These are phyloP conservation scores for Lepidium campestre DNA, from an alignment of 441 rosid genomes.

Conservation along the genomic window DNA sequence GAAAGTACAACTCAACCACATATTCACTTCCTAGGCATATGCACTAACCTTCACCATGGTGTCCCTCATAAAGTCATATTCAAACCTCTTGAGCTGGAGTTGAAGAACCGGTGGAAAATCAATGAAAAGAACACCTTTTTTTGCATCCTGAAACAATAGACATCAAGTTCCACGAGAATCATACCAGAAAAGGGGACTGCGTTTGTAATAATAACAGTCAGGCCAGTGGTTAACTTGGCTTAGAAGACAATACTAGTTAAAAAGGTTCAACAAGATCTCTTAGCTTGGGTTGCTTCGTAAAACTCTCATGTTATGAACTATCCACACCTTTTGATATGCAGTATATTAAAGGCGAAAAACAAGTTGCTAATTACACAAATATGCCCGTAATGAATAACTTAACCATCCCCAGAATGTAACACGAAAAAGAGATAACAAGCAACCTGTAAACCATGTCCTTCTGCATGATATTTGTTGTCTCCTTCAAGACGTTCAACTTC, in stretches of 20 bases:
- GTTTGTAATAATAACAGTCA: background rate
- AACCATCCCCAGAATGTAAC: constrained; percentile 13
- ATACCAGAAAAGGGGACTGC: constrained; percentile 1
- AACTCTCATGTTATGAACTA: background rate
- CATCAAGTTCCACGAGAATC: constrained; percentile 1
- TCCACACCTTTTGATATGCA: background rate
- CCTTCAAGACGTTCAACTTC: constrained; percentile 63
- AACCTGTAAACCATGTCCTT: constrained; percentile 52
- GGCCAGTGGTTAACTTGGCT: background rate
- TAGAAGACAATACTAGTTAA: background rate
- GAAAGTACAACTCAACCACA: background rate
- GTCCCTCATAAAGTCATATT: constrained; percentile 66
- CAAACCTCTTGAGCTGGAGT: constrained; percentile 74
- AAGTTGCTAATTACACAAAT: constrained; percentile 13
- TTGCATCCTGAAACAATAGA: constrained; percentile 56
- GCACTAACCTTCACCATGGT: constrained; percentile 72
- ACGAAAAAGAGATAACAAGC: constrained; percentile 5
- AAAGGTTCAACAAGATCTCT: constrained; percentile 1
- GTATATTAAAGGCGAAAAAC: background rate
- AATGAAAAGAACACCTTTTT: constrained; percentile 65
- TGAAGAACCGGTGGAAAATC: constrained; percentile 83
- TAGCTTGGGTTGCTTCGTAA: background rate
- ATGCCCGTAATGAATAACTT: background rate
- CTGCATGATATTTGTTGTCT: constrained; percentile 58
- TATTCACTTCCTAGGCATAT: constrained; percentile 8